phyloP scores from a whole-genome alignment of 768 basidiomycete genomes.

The Phylloporus scabripes region DNA sequence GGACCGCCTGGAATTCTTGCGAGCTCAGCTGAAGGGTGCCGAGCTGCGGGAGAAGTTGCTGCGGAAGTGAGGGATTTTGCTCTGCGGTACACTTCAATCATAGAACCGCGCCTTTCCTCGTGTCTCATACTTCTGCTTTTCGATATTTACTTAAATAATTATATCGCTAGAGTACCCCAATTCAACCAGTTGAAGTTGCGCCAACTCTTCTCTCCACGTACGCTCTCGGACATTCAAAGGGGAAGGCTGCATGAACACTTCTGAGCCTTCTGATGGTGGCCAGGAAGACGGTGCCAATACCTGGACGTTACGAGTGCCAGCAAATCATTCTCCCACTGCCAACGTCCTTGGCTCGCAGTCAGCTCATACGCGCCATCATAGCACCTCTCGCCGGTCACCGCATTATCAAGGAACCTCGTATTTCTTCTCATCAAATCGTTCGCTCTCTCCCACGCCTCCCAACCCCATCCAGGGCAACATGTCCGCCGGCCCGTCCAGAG shows the following conservation, averaged over 20 bases:
- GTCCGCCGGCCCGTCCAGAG: slow-evolving; percentile 47
- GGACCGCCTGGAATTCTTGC: slow-evolving; percentile 69
- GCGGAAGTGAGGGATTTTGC: slow-evolving; percentile 41
- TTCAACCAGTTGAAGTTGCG: neutral
- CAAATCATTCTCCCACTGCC: slow-evolving; percentile 30
- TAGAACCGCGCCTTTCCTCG: slow-evolving; percentile 5
- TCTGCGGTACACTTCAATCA: neutral
- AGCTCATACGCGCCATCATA: slow-evolving; percentile 40
- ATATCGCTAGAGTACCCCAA: neutral
- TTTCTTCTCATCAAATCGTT: slow-evolving; percentile 38
- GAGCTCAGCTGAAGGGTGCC: slow-evolving; percentile 77
- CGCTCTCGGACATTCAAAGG: too few relatives aligned
- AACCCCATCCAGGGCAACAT: slow-evolving; percentile 43
- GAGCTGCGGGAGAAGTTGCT: slow-evolving; percentile 78
- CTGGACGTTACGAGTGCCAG: slow-evolving; percentile 27
- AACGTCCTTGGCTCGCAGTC: slow-evolving; percentile 11
- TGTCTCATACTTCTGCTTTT: slow-evolving; percentile 13
- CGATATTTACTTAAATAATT: slow-evolving; percentile 6
- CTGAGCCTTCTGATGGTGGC: slow-evolving; percentile 14
- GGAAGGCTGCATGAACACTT: slow-evolving; percentile 6
- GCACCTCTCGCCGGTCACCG: slow-evolving; percentile 55
- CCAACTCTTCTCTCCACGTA: neutral
- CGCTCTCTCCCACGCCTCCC: slow-evolving; percentile 43
- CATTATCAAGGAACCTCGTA: slow-evolving; percentile 67
- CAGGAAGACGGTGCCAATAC: slow-evolving; percentile 26